Evolutionary conservation across 192 early-diverging fungal genomes (phyloP).

Genomic region (Coemansia sp.): DNA sequence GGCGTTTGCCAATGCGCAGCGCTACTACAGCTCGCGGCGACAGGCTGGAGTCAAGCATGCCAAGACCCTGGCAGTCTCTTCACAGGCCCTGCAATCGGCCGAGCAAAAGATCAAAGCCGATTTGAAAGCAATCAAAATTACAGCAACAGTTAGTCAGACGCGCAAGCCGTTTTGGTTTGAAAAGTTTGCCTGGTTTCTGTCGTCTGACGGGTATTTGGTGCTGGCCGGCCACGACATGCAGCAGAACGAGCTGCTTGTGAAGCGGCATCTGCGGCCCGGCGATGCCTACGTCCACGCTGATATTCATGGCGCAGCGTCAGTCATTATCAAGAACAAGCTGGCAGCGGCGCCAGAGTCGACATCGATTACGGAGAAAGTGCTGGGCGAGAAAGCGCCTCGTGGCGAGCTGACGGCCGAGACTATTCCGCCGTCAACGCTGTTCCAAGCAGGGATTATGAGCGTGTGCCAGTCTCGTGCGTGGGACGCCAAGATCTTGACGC

Average conservation of each 20-base stretch:
- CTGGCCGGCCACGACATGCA: conserved; percentile 89
- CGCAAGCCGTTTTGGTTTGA: conserved; percentile 98
- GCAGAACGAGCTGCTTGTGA: conserved; percentile 92
- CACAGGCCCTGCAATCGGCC: conserved; percentile 85
- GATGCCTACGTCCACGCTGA: conserved; percentile 95
- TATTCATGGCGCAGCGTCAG: conserved; percentile 85
- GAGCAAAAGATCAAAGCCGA: conserved; percentile 87
- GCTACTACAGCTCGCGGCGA: conserved; percentile 85
- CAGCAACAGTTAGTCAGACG: conserved; percentile 73
- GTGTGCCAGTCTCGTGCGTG: conserved; percentile 93
- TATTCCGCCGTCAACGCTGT: conserved; percentile 86
- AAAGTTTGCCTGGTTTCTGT: conserved; percentile 95
- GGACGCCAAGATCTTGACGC: conserved; percentile 95
- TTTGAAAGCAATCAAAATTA: conserved; percentile 73
- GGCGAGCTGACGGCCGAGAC: conserved; percentile 29
- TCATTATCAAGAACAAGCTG: conserved; percentile 80
- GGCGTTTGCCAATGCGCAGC: conserved; percentile 86
- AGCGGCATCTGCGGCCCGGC: conserved; percentile 61
- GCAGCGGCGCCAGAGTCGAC: conserved; percentile 23
- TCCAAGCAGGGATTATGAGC: conserved; percentile 94
- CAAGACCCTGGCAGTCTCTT: conserved; percentile 82
- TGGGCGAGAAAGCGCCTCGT: not conserved
- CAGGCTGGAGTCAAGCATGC: conserved; percentile 83
- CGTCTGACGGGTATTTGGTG: conserved; percentile 88
- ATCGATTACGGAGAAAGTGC: conserved; percentile 10